A percentile compares a stretch with the other conserved stretches of the same genome.
Conservation (phyloP, 1,284 basidiomycete genomes). For the Salmacisia buchloeana region DNA sequence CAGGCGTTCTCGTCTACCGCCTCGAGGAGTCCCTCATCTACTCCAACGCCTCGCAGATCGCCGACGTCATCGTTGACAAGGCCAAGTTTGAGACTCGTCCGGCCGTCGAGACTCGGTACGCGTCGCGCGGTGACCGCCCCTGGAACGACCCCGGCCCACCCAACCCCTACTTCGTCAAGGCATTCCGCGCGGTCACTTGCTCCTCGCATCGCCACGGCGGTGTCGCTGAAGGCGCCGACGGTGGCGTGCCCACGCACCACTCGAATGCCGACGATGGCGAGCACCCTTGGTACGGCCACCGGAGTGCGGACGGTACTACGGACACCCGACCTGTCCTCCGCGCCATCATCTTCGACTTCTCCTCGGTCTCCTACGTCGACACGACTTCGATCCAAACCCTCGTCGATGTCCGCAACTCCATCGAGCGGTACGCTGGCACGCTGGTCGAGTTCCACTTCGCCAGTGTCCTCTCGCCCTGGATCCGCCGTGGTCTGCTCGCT, state of each 20-base stretch:
- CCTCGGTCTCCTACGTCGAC: conserved; percentile 62
- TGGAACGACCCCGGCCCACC: conserved; percentile 80
- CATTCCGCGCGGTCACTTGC: conserved; percentile 25
- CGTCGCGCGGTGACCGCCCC: conserved; percentile 62
- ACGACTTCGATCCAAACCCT: conserved; percentile 85
- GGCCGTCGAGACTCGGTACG: conserved; percentile 58
- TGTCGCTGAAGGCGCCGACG: conserved; percentile 10
- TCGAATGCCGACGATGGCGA: conserved; percentile 51
- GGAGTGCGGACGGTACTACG: conserved; percentile 14
- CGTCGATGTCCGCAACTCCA: conserved; percentile 76
- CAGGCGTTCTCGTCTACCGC: conserved; percentile 85
- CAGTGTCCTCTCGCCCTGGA: conserved; percentile 85
- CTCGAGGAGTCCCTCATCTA: conserved; percentile 91
- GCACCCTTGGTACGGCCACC: background rate
- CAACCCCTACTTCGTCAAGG: conserved; percentile 31
- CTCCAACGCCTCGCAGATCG: conserved; percentile 78
- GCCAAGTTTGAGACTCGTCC: conserved; percentile 73
- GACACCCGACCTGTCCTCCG: conserved; percentile 64
- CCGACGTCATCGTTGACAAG: conserved; percentile 71
- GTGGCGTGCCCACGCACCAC: conserved; percentile 57
- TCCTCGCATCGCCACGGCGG: conserved; percentile 17
- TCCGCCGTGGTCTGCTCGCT: conserved; percentile 56
- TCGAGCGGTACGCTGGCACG: conserved; percentile 78
- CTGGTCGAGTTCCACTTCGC: conserved; percentile 83
- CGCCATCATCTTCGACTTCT: conserved; percentile 87